phyloP scores from a whole-genome alignment of 768 basidiomycete species.

The Tylopilus vinaceipallidus region DNA sequence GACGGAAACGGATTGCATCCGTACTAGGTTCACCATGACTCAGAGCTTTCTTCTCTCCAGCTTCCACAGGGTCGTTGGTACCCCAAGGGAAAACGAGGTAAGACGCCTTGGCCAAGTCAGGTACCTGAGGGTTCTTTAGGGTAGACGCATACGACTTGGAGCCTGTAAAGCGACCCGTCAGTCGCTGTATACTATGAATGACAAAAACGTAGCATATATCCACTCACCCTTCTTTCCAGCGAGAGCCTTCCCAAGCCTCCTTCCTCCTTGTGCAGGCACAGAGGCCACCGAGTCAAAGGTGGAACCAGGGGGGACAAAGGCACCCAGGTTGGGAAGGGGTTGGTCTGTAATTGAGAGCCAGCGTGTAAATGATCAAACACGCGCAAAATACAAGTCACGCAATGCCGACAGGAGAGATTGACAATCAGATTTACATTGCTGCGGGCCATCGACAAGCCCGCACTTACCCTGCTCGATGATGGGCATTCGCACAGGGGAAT shows the following conservation, averaged over 20 bases:
- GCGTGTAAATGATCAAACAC: neutral
- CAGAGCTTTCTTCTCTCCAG: slow-evolving; percentile 18
- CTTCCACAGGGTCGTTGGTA: slow-evolving; percentile 78
- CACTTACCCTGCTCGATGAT: slow-evolving; percentile 15
- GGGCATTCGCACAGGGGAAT: slow-evolving; percentile 49
- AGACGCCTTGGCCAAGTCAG: slow-evolving; percentile 33
- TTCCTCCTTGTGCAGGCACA: neutral
- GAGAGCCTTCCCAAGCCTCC: slow-evolving; percentile 14
- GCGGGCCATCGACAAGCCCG: neutral
- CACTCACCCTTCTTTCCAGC: slow-evolving; percentile 14
- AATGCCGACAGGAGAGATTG: neutral
- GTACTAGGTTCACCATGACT: slow-evolving; percentile 18
- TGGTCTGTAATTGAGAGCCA: slow-evolving; percentile 5
- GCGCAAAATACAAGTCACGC: neutral
- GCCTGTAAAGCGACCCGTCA: neutral
- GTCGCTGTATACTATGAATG: too few species aligned
- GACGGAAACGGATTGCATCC: neutral
- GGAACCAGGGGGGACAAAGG: slow-evolving; percentile 24
- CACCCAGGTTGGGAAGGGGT: slow-evolving; percentile 24
- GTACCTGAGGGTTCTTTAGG: slow-evolving; percentile 10
- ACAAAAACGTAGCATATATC: neutral
- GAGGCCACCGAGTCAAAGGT: slow-evolving; percentile 18
- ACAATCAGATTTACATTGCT: slow-evolving; percentile 4
- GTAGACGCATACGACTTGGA: slow-evolving; percentile 7
- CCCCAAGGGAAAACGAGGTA: slow-evolving; percentile 83